phyloP scores from a whole-genome alignment of 345 rosid genomes.

The Crucihimalaya himalaica region DNA sequence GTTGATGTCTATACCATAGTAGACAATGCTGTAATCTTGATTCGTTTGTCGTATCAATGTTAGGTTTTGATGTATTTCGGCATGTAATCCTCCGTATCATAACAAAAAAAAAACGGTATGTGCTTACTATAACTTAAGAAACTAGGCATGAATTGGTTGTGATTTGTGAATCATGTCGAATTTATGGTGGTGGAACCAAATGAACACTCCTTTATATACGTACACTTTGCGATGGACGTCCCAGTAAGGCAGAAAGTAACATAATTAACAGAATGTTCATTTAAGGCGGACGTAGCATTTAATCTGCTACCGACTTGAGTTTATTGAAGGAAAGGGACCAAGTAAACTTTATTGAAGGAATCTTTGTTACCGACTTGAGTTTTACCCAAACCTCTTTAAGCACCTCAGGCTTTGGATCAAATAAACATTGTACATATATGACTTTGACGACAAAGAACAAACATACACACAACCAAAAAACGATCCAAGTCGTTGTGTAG shows the following conservation, averaged over 20 bases:
- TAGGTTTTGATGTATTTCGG: slow-evolving; percentile 21
- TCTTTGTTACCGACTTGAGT: neutral
- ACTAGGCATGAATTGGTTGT: slow-evolving; percentile 1
- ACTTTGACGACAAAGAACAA: slow-evolving; percentile 13
- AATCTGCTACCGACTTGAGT: too few relatives aligned
- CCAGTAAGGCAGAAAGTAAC: neutral
- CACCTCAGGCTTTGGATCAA: too few relatives aligned
- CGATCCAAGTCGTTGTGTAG: slow-evolving; percentile 33
- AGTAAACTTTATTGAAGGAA: neutral
- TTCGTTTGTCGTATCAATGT: slow-evolving; percentile 13
- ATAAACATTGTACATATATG: slow-evolving; percentile 2
- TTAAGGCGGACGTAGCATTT: neutral
- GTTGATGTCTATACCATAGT: slow-evolving; percentile 29
- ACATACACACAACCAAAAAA: slow-evolving; percentile 8
- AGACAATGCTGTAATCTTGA: slow-evolving; percentile 12
- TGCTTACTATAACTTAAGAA: neutral
- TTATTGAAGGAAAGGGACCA: neutral
- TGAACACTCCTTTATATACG: neutral
- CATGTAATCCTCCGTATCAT: slow-evolving; percentile 1
- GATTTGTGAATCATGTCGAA: neutral
- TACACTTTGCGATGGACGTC: neutral
- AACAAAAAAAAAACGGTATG: neutral
- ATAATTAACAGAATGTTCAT: neutral
- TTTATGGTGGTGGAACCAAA: neutral
- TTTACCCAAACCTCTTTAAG: neutral